Evolutionary conservation across 805 yeast species (phyloP).

Genomic region (Candida taoyuanica): DNA sequence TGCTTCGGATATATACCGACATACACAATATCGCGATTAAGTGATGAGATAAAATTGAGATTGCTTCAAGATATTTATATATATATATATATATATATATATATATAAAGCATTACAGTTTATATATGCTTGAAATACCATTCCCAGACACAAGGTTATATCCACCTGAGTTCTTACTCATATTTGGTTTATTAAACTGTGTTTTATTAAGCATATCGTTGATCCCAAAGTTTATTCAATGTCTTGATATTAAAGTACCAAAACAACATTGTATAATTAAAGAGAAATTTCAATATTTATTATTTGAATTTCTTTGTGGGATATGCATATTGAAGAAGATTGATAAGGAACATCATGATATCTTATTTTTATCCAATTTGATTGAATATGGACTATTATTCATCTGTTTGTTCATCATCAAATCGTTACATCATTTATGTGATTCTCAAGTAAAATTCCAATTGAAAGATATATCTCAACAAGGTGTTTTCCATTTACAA

Average conservation of each 20-base stretch:
- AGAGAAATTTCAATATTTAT: slow-evolving; percentile 16
- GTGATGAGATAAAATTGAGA: too few species aligned
- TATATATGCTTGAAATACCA: too few species aligned
- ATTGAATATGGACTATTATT: slow-evolving; percentile 14
- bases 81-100: too few species aligned
- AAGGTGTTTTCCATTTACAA: slow-evolving; percentile 2
- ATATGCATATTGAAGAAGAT: slow-evolving; percentile 14
- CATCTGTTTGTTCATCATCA: slow-evolving; percentile 13
- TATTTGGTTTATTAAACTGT: slow-evolving; percentile 14
- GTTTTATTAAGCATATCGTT: slow-evolving; percentile 4
- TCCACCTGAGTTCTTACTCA: slow-evolving; percentile 11
- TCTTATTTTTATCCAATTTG: neutral
- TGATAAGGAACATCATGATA: slow-evolving; percentile 1
- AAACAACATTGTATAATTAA: slow-evolving; percentile 9
- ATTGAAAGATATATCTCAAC: slow-evolving; percentile 1
- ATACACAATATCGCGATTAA: too few species aligned
- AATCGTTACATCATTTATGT: slow-evolving; percentile 21
- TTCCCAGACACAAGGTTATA: too few species aligned
- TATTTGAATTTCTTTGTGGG: slow-evolving; percentile 19
- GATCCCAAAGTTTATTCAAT: slow-evolving; percentile 8
- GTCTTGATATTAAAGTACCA: slow-evolving; percentile 4
- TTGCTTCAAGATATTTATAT: too few species aligned
- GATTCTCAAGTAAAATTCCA: slow-evolving; percentile 13
- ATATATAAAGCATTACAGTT: too few species aligned
- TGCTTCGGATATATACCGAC: too few species aligned